A percentile compares a stretch with the other conserved stretches of the same genome.
These are phyloP conservation scores for Termitomyces sp. DNA, from an alignment of 768 basidiomycete genomes.

Conservation along the genomic window DNA sequence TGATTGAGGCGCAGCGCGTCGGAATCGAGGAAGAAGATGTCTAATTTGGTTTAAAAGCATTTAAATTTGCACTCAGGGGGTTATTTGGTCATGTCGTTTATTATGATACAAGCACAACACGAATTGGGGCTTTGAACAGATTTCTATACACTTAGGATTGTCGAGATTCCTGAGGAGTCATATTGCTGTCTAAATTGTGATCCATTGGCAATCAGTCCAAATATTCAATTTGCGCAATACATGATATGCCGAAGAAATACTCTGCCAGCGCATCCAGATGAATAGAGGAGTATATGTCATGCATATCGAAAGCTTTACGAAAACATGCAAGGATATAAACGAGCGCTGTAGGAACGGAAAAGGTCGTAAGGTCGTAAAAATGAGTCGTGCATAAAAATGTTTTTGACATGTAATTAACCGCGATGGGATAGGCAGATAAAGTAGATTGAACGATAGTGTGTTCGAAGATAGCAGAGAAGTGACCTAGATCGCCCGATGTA, in stretches of 20 bases:
- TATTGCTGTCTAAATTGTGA: not conserved
- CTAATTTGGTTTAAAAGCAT: slow-evolving; percentile 1
- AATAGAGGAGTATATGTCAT: not conserved
- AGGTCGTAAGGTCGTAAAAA: slow-evolving; percentile 7
- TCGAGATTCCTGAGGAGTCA: too few relatives aligned
- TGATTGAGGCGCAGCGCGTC: not conserved
- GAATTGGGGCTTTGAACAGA: not conserved
- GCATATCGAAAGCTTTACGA: not conserved
- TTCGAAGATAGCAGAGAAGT: not conserved
- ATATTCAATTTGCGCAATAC: not conserved
- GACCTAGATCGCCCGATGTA: not conserved
- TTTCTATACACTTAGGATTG: not conserved
- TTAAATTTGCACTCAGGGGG: not conserved
- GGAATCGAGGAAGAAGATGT: slow-evolving; percentile 1
- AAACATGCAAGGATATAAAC: not conserved
- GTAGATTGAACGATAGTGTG: slow-evolving; percentile 6
- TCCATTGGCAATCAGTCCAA: not conserved
- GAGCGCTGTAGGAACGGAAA: not conserved
- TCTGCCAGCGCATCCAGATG: slow-evolving; percentile 6
- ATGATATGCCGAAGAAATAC: not conserved
- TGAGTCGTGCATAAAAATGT: not conserved
- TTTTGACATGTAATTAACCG: slow-evolving; percentile 4
- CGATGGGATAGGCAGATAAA: not conserved
- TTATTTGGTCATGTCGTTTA: not conserved
- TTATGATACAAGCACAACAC: not conserved